phyloP scores from a whole-genome alignment of 805 yeast genomes.

The Lipomyces mesembrius region DNA sequence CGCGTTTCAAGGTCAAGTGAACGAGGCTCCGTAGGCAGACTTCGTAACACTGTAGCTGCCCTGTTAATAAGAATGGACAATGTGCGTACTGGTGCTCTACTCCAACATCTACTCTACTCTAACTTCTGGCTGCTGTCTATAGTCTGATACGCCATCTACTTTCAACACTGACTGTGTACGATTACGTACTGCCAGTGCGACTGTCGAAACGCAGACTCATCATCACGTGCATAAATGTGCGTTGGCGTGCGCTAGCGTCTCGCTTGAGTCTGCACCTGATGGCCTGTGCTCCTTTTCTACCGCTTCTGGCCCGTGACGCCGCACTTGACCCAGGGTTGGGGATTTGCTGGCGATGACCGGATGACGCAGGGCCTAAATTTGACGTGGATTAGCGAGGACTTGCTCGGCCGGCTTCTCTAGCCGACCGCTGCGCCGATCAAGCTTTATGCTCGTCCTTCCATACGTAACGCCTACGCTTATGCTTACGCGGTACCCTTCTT shows the following conservation, averaged over 20 bases:
- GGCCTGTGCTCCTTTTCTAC: not conserved
- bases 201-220: not conserved
- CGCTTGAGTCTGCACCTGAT: not conserved
- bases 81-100: no score
- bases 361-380: not conserved
- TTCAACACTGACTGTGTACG: not conserved
- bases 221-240: not conserved
- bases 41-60: no score
- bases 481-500: no score
- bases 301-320: not conserved
- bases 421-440: no score
- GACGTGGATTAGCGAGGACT: not conserved
- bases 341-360: not conserved
- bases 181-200: not conserved
- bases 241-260: not conserved
- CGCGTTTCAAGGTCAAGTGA: not conserved
- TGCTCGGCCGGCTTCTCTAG: no score
- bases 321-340: not conserved
- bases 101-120: not conserved
- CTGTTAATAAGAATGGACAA: no score
- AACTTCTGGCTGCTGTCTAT: not conserved
- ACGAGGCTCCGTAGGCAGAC: no score
- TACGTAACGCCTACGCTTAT: no score
- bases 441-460: no score
- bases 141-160: not conserved